Evolutionary conservation across 768 basidiomycete genomes (phyloP).

Genomic region (Dendrothele bispora): DNA sequence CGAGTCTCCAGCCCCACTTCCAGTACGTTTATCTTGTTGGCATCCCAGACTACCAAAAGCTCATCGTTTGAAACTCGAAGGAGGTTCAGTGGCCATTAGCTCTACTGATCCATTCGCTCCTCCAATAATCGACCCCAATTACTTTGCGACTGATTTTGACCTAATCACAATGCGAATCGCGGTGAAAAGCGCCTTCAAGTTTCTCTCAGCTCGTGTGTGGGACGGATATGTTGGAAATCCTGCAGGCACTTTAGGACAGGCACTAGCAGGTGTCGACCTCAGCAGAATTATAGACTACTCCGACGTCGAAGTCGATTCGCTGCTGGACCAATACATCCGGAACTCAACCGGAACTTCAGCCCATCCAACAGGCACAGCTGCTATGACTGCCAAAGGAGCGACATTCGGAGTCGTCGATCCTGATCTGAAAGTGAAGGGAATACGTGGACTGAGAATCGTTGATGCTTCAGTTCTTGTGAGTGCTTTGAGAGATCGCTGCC

Average conservation of each 20-base stretch:
- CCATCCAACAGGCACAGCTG: slow-evolving; percentile 19
- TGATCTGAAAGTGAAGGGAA: slow-evolving; percentile 24
- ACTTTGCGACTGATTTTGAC: slow-evolving; percentile 25
- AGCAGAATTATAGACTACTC: not conserved
- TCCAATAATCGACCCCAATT: slow-evolving; percentile 44
- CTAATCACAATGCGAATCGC: slow-evolving; percentile 14
- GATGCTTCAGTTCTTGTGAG: slow-evolving; percentile 26
- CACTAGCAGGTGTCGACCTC: not conserved
- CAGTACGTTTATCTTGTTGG: not conserved
- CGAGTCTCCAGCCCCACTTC: slow-evolving; percentile 6
- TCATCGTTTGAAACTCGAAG: slow-evolving; percentile 3
- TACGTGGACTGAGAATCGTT: slow-evolving; percentile 24
- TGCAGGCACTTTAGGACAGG: not conserved
- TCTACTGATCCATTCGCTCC: slow-evolving; percentile 38
- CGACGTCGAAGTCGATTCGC: not conserved
- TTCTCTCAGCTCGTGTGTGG: slow-evolving; percentile 14
- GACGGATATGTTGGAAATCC: slow-evolving; percentile 13
- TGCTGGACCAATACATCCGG: slow-evolving; percentile 14
- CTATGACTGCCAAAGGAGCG: slow-evolving; percentile 15
- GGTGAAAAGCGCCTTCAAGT: slow-evolving; percentile 11
- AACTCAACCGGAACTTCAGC: slow-evolving; percentile 12
- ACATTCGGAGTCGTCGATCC: slow-evolving; percentile 22
- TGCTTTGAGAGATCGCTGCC: not conserved
- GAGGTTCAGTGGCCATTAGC: slow-evolving; percentile 25
- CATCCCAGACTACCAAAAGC: not conserved